phyloP scores from a whole-genome alignment of 208 protist genomes.

The Leishmania turanica region DNA sequence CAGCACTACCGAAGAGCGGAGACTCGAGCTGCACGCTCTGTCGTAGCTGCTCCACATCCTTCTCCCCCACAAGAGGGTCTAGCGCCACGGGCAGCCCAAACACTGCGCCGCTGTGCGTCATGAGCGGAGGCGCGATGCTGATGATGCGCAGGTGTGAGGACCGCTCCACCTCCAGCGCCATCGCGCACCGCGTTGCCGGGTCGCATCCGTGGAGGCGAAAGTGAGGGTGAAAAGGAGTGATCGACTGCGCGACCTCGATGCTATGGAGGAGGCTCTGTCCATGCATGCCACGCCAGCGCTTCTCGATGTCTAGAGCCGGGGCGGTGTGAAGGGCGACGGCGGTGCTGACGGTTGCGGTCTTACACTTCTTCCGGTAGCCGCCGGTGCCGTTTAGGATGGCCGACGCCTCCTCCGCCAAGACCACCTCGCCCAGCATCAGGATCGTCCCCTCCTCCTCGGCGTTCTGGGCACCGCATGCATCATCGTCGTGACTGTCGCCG shows the following conservation, averaged over 20 bases:
- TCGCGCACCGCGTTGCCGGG: constrained; percentile 19
- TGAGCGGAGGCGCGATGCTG: constrained; percentile 50
- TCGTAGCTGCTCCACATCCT: constrained; percentile 55
- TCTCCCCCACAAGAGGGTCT: constrained; percentile 39
- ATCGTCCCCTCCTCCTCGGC: constrained; percentile 21
- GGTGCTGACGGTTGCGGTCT: not conserved
- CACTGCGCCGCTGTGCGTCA: constrained; percentile 30
- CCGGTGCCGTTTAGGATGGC: constrained; percentile 26
- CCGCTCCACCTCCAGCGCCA: constrained; percentile 15
- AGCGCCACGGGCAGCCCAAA: constrained; percentile 38
- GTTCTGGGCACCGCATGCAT: not conserved
- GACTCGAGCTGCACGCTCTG: constrained; percentile 30
- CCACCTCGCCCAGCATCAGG: constrained; percentile 67
- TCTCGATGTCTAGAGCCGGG: constrained; percentile 42
- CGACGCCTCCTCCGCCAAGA: constrained; percentile 45
- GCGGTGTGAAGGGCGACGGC: constrained; percentile 29
- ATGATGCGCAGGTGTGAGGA: constrained; percentile 49
- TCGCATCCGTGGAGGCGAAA: constrained; percentile 15
- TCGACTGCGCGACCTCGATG: constrained; percentile 21
- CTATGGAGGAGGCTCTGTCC: constrained; percentile 58
- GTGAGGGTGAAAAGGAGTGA: constrained; percentile 18
- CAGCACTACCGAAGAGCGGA: constrained; percentile 19
- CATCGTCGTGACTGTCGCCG: not conserved
- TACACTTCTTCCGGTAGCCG: constrained; percentile 16
- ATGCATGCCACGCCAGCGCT: constrained; percentile 50